These are phyloP conservation scores for Sporobolomyces roseus DNA, from an alignment of 768 basidiomycete genomes.

Conservation along the genomic window DNA sequence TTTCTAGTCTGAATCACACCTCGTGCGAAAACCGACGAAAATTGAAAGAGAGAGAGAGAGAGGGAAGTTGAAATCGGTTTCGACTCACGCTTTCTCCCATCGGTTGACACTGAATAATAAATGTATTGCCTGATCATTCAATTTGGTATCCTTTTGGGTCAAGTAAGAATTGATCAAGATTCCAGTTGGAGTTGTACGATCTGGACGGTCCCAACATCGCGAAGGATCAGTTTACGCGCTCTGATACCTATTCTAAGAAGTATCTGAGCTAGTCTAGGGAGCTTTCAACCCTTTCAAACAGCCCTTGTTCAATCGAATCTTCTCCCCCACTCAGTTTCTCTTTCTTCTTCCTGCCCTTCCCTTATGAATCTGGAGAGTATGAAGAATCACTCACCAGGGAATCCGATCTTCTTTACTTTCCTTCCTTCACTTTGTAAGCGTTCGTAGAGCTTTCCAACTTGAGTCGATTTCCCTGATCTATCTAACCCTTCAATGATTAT, in stretches of 20 bases:
- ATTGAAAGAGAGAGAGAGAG: not conserved
- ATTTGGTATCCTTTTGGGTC: slow-evolving; percentile 65
- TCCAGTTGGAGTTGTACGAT: slow-evolving; percentile 85
- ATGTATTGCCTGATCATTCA: slow-evolving; percentile 88
- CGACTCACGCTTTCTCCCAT: slow-evolving; percentile 81
- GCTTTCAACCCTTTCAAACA: not conserved
- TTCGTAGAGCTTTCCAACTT: slow-evolving; percentile 61
- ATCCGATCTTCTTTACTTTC: slow-evolving; percentile 60
- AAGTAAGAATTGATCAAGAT: slow-evolving; percentile 91
- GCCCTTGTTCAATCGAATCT: not conserved
- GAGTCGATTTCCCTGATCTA: slow-evolving; percentile 88
- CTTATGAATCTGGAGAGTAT: not conserved
- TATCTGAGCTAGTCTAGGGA: too few species aligned
- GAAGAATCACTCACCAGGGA: slow-evolving; percentile 64
- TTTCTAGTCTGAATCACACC: too few species aligned
- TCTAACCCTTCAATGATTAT: slow-evolving; percentile 96
- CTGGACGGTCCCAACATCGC: slow-evolving; percentile 55
- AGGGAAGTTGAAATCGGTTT: not conserved
- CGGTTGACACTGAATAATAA: slow-evolving; percentile 94
- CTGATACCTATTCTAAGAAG: too few species aligned
- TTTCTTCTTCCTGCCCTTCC: not conserved
- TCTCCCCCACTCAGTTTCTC: not conserved
- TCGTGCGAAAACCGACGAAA: too few species aligned
- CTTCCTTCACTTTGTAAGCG: slow-evolving; percentile 52
- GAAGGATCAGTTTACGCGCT: too few species aligned